These are phyloP conservation scores for Macrolepiota fuliginosa DNA, from an alignment of 768 basidiomycete genomes.

Conservation along the genomic window DNA sequence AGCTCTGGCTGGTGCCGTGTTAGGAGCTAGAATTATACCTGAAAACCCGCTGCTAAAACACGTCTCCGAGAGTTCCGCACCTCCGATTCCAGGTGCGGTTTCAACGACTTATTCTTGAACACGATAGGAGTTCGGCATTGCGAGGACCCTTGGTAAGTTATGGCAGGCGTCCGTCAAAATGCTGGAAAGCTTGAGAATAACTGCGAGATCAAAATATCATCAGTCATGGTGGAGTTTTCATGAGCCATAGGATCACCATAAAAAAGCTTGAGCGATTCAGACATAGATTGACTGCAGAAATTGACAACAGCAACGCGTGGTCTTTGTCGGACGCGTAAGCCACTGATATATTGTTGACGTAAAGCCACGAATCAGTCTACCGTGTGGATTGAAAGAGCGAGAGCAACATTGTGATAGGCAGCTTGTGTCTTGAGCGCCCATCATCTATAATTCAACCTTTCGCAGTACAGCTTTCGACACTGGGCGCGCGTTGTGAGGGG, in stretches of 20 bases:
- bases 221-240: not conserved
- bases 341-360: not conserved
- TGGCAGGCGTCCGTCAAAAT: not conserved
- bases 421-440: conserved; percentile 2
- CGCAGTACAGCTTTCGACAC: not conserved
- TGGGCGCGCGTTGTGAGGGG: not conserved
- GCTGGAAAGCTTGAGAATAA: not conserved
- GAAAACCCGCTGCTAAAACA: not conserved
- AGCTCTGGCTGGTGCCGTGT: not conserved
- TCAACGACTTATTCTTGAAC: not conserved
- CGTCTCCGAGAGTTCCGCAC: not conserved
- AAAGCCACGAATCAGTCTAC: not conserved
- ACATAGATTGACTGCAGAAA: too few species aligned
- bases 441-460: not conserved
- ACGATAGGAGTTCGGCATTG: not conserved
- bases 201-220: not conserved
- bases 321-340: not conserved
- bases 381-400: not conserved
- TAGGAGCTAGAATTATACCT: not conserved
- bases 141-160: not conserved
- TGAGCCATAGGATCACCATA: not conserved
- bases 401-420: not conserved
- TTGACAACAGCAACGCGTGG: not conserved
- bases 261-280: too few species aligned
- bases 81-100: not conserved